phyloP scores from a whole-genome alignment of 768 basidiomycete species.

The Pisolithus marmoratus region DNA sequence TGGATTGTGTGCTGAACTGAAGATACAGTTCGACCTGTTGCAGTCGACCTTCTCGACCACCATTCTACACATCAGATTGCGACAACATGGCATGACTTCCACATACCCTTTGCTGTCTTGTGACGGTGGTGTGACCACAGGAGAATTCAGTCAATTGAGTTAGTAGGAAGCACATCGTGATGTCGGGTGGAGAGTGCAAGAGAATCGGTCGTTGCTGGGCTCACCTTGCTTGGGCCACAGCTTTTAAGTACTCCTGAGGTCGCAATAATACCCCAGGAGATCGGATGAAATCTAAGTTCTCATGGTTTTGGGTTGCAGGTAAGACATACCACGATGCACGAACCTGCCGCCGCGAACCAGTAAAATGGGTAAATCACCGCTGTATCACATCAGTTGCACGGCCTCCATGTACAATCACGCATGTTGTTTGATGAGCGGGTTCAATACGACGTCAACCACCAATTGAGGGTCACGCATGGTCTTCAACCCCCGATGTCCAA shows the following conservation, averaged over 20 bases:
- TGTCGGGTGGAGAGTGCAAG: neutral
- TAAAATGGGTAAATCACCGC: neutral
- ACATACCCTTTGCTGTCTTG: slow-evolving; percentile 32
- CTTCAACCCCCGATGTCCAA: neutral
- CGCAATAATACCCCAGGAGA: neutral
- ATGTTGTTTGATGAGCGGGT: neutral
- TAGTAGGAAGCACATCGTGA: slow-evolving; percentile 31
- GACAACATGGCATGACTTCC: neutral
- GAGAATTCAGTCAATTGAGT: slow-evolving; percentile 26
- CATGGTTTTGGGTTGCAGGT: neutral
- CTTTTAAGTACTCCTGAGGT: slow-evolving; percentile 19
- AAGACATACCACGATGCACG: neutral
- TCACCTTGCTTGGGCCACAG: neutral
- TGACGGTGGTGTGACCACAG: slow-evolving; percentile 28
- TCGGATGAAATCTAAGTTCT: neutral
- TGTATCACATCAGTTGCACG: neutral
- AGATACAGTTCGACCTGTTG: slow-evolving; percentile 30
- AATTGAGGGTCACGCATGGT: neutral
- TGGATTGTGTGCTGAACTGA: slow-evolving; percentile 33
- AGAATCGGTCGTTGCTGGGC: slow-evolving; percentile 3
- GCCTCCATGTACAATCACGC: neutral
- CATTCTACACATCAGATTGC: neutral
- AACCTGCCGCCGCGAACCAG: too few relatives aligned
- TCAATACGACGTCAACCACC: neutral
- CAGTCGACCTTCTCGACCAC: slow-evolving; percentile 42